phyloP scores from a whole-genome alignment of 2,329 filamentous ascomycete genomes.

The Sclerotinia borealis region DNA sequence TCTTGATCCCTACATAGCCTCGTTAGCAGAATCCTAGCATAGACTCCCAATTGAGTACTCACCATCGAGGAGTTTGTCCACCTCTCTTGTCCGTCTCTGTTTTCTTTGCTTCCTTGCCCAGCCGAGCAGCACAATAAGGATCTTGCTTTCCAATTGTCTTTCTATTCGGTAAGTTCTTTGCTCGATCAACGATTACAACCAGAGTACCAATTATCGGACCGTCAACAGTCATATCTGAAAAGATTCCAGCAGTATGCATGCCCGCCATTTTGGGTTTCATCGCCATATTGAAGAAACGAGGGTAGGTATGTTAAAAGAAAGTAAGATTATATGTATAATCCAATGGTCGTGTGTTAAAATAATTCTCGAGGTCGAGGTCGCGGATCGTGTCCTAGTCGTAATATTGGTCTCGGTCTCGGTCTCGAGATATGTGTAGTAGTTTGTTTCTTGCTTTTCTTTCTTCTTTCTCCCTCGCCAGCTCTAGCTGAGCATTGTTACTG shows the following conservation, averaged over 20 bases:
- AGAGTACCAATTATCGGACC: constrained; percentile 90
- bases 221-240: constrained; percentile 87
- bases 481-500: constrained; percentile 23
- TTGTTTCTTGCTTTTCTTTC: constrained; percentile 6
- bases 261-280: constrained; percentile 52
- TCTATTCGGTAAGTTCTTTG: constrained; percentile 93
- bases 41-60: constrained; percentile 32
- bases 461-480: constrained; percentile 20
- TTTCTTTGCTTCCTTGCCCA: constrained; percentile 97
- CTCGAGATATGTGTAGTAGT: not conserved
- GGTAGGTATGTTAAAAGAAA: not conserved
- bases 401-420: not conserved
- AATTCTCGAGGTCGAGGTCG: not conserved
- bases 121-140: constrained; percentile 86
- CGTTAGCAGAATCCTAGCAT: constrained; percentile 18
- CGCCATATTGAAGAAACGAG: constrained; percentile 37
- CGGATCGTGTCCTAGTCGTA: not conserved
- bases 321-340: not conserved
- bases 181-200: constrained; percentile 85
- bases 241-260: constrained; percentile 86
- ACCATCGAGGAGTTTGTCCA: constrained; percentile 95
- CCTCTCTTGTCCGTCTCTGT: constrained; percentile 90
- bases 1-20: constrained; percentile 79
- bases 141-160: constrained; percentile 99
- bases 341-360: not conserved